Evolutionary conservation across 768 basidiomycete species (phyloP).

Genomic region (Suillus tomentosus): DNA sequence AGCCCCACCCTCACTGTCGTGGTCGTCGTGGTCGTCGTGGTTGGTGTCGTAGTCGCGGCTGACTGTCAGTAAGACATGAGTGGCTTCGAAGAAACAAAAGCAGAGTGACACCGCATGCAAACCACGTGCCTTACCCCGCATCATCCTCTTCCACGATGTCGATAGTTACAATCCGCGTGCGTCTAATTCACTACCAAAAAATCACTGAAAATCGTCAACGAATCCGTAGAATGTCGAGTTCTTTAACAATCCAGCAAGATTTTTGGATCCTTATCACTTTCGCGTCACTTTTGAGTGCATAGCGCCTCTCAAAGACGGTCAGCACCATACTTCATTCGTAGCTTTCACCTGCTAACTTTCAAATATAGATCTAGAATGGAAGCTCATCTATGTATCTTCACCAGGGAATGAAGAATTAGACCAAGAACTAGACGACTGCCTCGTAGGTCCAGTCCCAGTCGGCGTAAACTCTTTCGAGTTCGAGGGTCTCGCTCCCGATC

Average conservation of each 20-base stretch:
- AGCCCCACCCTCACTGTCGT: slow-evolving; percentile 17
- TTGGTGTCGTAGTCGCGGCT: background rate
- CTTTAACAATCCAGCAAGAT: slow-evolving; percentile 90
- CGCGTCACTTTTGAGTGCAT: slow-evolving; percentile 98
- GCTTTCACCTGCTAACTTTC: background rate
- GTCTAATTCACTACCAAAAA: slow-evolving; percentile 21
- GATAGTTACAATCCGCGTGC: slow-evolving; percentile 68
- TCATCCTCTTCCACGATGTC: slow-evolving; percentile 46
- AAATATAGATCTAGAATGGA: slow-evolving; percentile 94
- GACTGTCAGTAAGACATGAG: slow-evolving; percentile 5
- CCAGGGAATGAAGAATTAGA: slow-evolving; percentile 90
- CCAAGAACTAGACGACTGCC: slow-evolving; percentile 96
- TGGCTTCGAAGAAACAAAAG: slow-evolving; percentile 12
- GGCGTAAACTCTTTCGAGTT: slow-evolving; percentile 98
- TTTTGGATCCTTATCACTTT: slow-evolving; percentile 89
- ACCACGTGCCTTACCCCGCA: slow-evolving; percentile 14
- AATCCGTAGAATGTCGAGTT: slow-evolving; percentile 77
- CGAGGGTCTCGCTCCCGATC: slow-evolving; percentile 82
- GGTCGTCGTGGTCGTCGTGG: background rate
- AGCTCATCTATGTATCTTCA: slow-evolving; percentile 93
- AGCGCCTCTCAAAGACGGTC: slow-evolving; percentile 82
- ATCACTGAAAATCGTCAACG: background rate
- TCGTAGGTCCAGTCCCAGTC: slow-evolving; percentile 96
- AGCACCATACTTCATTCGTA: slow-evolving; percentile 16
- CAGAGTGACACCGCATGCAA: slow-evolving; percentile 10